Percentiles rank a stretch among this genome's conserved stretches.
Evolutionary conservation across 768 basidiomycete genomes (phyloP).

Genomic region (Cytidiella melzeri): DNA sequence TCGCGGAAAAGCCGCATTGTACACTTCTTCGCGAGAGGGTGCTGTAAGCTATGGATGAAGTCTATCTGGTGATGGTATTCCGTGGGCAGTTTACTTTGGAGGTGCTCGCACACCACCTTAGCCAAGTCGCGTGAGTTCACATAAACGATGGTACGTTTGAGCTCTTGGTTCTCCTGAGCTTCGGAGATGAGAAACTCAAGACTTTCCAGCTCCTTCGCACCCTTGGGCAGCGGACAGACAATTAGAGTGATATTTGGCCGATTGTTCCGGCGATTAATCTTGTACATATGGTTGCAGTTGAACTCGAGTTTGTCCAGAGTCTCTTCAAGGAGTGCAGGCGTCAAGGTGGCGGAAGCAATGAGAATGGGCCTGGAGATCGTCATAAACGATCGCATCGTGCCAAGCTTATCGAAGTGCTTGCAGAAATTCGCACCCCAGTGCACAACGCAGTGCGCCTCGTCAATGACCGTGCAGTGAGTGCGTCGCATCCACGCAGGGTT

Average conservation of each 20-base stretch:
- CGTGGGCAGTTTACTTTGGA: background rate
- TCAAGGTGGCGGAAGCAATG: slow-evolving; percentile 30
- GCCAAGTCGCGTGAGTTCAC: background rate
- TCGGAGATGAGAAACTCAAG: slow-evolving; percentile 1
- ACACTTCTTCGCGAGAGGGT: background rate
- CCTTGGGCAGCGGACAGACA: background rate
- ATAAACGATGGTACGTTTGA: background rate
- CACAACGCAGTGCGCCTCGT: slow-evolving; percentile 34
- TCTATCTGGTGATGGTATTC: background rate
- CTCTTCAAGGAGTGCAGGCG: slow-evolving; percentile 18
- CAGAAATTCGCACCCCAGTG: slow-evolving; percentile 32
- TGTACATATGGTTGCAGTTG: background rate
- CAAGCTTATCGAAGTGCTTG: slow-evolving; percentile 22
- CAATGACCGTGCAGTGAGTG: too few relatives aligned
- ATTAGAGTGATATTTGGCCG: background rate
- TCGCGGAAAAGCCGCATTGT: background rate
- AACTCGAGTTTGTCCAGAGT: background rate
- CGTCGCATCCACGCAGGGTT: slow-evolving; percentile 12
- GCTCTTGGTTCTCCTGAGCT: background rate
- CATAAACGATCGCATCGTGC: slow-evolving; percentile 25
- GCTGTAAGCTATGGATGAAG: background rate
- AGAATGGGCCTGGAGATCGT: slow-evolving; percentile 26
- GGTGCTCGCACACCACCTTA: background rate
- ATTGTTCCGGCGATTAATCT: slow-evolving; percentile 7
- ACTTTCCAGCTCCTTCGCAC: background rate